Percentiles rank a stretch among this genome's conserved stretches.
Conservation (phyloP, 495 filamentous ascomycete genomes). For the Aspergillus biplanus region DNA sequence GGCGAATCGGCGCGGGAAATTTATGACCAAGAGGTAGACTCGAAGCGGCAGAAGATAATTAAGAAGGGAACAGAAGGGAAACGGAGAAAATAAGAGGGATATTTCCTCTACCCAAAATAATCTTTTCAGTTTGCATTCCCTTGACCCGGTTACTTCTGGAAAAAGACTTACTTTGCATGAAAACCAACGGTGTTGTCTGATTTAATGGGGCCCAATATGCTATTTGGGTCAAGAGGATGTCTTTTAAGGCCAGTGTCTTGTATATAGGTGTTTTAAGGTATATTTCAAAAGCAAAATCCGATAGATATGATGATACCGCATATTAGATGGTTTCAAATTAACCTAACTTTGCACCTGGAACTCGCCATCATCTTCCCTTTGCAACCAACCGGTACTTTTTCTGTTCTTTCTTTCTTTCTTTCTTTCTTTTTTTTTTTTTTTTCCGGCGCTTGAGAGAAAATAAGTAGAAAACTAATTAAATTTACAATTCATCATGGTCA, state of each 20-base stretch:
- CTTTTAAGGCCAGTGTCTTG: constrained; percentile 13
- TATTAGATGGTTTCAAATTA: constrained; percentile 14
- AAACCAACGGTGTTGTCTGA: constrained; percentile 19
- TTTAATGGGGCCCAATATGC: background rate
- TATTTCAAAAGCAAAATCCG: constrained; percentile 12
- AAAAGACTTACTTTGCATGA: constrained; percentile 14
- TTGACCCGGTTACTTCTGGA: background rate
- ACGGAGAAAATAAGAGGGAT: constrained; percentile 24
- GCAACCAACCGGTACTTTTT: too few species aligned
- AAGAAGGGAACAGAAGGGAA: constrained; percentile 58
- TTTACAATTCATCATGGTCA: constrained; percentile 44
- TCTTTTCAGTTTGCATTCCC: background rate
- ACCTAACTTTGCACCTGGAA: constrained; percentile 1
- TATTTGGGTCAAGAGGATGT: background rate
- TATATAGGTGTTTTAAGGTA: constrained; percentile 5
- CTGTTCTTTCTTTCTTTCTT: too few species aligned
- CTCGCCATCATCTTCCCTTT: too few species aligned
- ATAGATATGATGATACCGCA: constrained; percentile 25
- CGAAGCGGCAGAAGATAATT: constrained; percentile 53
- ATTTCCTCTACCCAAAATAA: background rate
- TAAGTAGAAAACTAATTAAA: background rate
- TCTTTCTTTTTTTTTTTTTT: too few species aligned
- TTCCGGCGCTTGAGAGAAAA: too few species aligned
- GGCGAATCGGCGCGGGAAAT: constrained; percentile 62
- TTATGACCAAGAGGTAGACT: constrained; percentile 51